Evolutionary conservation across 208 protist species (phyloP).

Genomic region (Porcisia hertigi): DNA sequence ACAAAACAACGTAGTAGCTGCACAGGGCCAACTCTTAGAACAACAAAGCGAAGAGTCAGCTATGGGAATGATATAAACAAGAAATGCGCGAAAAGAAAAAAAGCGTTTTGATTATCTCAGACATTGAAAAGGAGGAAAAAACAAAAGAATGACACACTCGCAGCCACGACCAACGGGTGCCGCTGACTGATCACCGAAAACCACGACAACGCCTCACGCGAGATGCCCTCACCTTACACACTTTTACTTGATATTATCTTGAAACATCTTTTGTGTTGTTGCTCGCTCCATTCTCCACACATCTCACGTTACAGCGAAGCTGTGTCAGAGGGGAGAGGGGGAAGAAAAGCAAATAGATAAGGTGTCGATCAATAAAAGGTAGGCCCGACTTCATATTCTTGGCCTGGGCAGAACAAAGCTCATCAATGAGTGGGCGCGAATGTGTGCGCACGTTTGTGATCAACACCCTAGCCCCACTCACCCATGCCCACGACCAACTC

Average conservation of each 20-base stretch:
- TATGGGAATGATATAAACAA: no score
- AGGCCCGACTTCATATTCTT: no score
- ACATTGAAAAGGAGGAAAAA: neutral
- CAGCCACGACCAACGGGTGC: neutral
- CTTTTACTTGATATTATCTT: neutral
- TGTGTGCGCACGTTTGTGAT: no score
- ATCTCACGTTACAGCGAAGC: neutral
- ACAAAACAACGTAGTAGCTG: no score
- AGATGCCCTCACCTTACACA: neutral
- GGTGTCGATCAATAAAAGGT: no score
- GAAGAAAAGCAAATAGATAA: no score
- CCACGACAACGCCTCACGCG: neutral
- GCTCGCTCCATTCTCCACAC: neutral
- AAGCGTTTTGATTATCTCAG: neutral
- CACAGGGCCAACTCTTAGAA: neutral
- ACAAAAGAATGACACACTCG: neutral
- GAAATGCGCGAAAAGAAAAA: neutral
- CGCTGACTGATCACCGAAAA: neutral
- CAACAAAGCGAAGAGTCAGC: neutral
- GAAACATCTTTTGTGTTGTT: neutral
- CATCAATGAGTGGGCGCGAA: no score
- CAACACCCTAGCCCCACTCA: no score
- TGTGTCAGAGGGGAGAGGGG: no score
- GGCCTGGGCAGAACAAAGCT: no score
- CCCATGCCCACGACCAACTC: no score